Evolutionary conservation across 352 stramenopile species (phyloP).

Genomic region (Globisporangium mamillatum): DNA sequence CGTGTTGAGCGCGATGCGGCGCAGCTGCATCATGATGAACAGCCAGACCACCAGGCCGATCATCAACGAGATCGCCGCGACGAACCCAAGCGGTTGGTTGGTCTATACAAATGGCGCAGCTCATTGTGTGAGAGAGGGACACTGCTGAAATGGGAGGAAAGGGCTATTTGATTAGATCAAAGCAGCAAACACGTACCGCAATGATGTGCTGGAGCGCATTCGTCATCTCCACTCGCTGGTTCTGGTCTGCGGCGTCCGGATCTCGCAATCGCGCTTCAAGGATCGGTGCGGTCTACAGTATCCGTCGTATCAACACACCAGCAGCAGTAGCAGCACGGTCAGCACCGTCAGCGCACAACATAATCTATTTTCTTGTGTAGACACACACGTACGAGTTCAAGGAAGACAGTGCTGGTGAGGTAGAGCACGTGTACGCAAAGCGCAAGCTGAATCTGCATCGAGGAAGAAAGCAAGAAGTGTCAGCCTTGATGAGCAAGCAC

Average conservation of each 20-base stretch:
- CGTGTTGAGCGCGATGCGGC: constrained; percentile 66
- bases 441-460: constrained; percentile 37
- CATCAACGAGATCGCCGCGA: constrained; percentile 61
- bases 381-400: constrained; percentile 33
- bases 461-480: neutral
- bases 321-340: neutral
- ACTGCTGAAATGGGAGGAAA: neutral
- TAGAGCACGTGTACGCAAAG: constrained; percentile 52
- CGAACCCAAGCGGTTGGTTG: constrained; percentile 65
- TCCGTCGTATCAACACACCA: neutral
- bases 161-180: neutral
- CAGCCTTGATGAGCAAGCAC: neutral
- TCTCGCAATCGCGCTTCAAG: constrained; percentile 12
- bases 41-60: constrained; percentile 59
- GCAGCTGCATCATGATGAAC: constrained; percentile 74
- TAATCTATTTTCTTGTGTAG: neutral
- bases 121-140: neutral
- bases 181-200: constrained; percentile 25
- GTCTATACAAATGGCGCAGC: constrained; percentile 25
- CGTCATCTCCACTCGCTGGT: constrained; percentile 20
- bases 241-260: constrained; percentile 1
- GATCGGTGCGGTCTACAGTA: constrained; percentile 35
- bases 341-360: neutral
- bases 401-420: constrained; percentile 52
- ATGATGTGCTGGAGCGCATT: constrained; percentile 56